Evolutionary conservation across 2,329 filamentous ascomycete genomes (phyloP).

Genomic region (Venturia pyrina): DNA sequence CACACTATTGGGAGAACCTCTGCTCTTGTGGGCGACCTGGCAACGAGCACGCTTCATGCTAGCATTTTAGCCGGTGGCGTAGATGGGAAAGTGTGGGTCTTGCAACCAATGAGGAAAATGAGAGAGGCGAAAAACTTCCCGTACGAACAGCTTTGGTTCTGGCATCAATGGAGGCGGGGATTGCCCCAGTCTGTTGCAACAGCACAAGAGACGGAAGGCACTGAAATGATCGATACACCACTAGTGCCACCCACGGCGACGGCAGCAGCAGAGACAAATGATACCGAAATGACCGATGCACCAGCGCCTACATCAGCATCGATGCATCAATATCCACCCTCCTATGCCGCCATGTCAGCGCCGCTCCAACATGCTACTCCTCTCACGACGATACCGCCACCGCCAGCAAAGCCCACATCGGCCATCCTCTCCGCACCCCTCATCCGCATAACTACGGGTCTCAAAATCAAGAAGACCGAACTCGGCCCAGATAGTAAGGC

Average conservation of each 20-base stretch:
- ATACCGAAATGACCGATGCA: neutral
- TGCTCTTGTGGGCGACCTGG: slow-evolving; percentile 31
- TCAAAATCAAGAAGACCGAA: slow-evolving; percentile 23
- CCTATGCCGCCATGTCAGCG: neutral
- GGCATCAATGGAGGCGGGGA: slow-evolving; percentile 42
- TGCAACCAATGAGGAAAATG: slow-evolving; percentile 43
- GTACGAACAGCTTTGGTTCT: slow-evolving; percentile 48
- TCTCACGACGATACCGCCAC: neutral
- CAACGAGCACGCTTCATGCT: slow-evolving; percentile 44
- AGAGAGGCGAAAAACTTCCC: slow-evolving; percentile 40
- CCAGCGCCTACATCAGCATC: neutral
- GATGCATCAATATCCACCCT: neutral
- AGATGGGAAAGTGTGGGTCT: slow-evolving; percentile 40
- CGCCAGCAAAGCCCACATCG: neutral
- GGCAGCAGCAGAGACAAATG: neutral
- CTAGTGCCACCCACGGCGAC: neutral
- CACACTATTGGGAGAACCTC: slow-evolving; percentile 28
- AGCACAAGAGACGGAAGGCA: neutral
- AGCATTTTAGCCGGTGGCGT: slow-evolving; percentile 42
- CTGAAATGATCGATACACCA: neutral
- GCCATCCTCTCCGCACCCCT: slow-evolving; percentile 6
- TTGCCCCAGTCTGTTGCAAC: neutral
- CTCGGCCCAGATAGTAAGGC: slow-evolving; percentile 17
- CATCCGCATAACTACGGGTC: slow-evolving; percentile 21
- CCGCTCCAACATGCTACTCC: too few relatives aligned